Percentiles rank a stretch among this genome's conserved stretches.
Evolutionary conservation across 495 filamentous ascomycete species (phyloP).

Genomic region (Hyaloscypha hepaticicola): DNA sequence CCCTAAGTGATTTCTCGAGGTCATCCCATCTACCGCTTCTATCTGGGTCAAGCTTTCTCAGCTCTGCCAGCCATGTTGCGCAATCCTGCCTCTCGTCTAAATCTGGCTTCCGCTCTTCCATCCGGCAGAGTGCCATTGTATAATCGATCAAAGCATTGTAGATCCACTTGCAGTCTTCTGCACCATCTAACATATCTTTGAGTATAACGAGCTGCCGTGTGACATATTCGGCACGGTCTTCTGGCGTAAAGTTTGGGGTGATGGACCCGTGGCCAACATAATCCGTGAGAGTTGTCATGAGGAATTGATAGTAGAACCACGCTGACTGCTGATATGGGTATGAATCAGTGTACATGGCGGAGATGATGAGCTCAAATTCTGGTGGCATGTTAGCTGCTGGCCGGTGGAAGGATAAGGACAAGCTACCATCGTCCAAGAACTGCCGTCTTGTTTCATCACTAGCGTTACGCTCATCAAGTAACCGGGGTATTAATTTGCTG

Average conservation of each 20-base stretch:
- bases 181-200: constrained; percentile 71
- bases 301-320: constrained; percentile 92
- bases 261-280: constrained; percentile 49
- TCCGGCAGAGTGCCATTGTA: constrained; percentile 47
- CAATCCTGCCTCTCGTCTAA: constrained; percentile 47
- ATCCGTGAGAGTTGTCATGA: constrained; percentile 61
- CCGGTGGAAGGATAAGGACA: neutral
- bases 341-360: constrained; percentile 79
- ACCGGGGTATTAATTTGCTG: constrained; percentile 72
- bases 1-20: constrained; percentile 23
- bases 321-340: constrained; percentile 75
- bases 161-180: constrained; percentile 75
- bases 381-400: constrained; percentile 8
- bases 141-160: constrained; percentile 74
- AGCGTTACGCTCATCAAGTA: constrained; percentile 68
- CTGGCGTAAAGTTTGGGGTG: constrained; percentile 56
- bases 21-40: constrained; percentile 65
- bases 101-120: constrained; percentile 39
- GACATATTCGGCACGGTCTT: constrained; percentile 66
- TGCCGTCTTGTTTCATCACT: constrained; percentile 57
- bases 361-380: constrained; percentile 73
- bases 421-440: constrained; percentile 71
- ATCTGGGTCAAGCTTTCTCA: constrained; percentile 68
- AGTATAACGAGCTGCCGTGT: constrained; percentile 64
- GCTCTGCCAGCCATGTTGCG: constrained; percentile 58